A percentile compares a stretch with the other conserved stretches of the same genome.
These are phyloP conservation scores for Scheffersomyces stipitis DNA, from an alignment of 805 yeast species.

Conservation along the genomic window DNA sequence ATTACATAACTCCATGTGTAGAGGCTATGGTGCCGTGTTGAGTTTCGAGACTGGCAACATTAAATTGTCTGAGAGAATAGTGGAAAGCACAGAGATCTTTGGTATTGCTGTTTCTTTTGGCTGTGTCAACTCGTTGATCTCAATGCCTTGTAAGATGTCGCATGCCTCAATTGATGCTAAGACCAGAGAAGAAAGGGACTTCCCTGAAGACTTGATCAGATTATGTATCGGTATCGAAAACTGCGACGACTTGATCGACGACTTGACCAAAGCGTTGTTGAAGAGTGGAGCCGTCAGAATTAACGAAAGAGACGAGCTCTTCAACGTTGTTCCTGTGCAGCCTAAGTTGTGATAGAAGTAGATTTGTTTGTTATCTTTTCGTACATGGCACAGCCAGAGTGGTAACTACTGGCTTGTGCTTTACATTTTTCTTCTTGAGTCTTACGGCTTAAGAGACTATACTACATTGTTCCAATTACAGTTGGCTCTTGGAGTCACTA, in stretches of 20 bases:
- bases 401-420: too few species aligned
- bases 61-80: constrained; percentile 63
- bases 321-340: constrained; percentile 35
- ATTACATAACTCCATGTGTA: constrained; percentile 71
- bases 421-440: too few species aligned
- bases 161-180: constrained; percentile 94
- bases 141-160: constrained; percentile 94
- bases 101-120: constrained; percentile 94
- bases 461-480: too few species aligned
- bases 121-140: constrained; percentile 86
- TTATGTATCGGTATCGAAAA: constrained; percentile 91
- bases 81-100: constrained; percentile 73
- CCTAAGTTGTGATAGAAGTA: constrained; percentile 20
- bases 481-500: too few species aligned
- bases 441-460: too few species aligned
- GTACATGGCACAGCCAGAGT: too few species aligned
- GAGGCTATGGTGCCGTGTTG: constrained; percentile 87
- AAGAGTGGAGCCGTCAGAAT: constrained; percentile 59
- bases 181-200: constrained; percentile 80
- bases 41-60: constrained; percentile 85
- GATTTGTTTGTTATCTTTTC: too few species aligned
- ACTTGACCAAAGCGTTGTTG: constrained; percentile 67
- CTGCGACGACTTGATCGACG: constrained; percentile 76
- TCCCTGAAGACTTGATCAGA: constrained; percentile 90
- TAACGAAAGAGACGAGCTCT: constrained; percentile 40